Evolutionary conservation across 768 basidiomycete genomes (phyloP).

Genomic region (Leucosporidium yakuticum): DNA sequence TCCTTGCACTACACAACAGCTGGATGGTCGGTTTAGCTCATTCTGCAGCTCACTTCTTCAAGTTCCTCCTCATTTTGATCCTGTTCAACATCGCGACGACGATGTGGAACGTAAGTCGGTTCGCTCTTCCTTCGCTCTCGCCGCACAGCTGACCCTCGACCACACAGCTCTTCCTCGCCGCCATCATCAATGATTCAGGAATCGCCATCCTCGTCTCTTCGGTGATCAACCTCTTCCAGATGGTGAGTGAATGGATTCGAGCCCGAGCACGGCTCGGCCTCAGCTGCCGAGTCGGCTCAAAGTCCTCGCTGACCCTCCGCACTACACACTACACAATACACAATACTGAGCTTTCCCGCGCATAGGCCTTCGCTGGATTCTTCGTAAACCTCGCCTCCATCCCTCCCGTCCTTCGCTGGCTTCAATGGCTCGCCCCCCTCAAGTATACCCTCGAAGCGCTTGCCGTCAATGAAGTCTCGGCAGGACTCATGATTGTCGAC

Average conservation of each 20-base stretch:
- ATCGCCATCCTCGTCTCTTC: slow-evolving; percentile 82
- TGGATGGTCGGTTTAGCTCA: slow-evolving; percentile 90
- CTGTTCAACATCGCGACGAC: slow-evolving; percentile 80
- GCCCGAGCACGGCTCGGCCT: no score
- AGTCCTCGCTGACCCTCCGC: no score
- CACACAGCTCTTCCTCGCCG: slow-evolving; percentile 65
- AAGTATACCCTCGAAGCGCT: slow-evolving; percentile 56
- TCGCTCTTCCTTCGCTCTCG: no score
- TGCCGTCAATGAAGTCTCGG: slow-evolving; percentile 83
- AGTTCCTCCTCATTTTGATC: slow-evolving; percentile 82
- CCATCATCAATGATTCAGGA: slow-evolving; percentile 75
- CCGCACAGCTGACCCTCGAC: no score
- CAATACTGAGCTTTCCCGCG: no score
- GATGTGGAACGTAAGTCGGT: slow-evolving; percentile 59
- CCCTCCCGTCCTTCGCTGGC: slow-evolving; percentile 85
- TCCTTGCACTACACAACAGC: slow-evolving; percentile 63
- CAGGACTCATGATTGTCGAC: slow-evolving; percentile 68
- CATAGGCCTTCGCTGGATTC: slow-evolving; percentile 63
- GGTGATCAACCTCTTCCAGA: slow-evolving; percentile 47
- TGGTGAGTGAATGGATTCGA: slow-evolving; percentile 45
- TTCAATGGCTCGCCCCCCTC: slow-evolving; percentile 43
- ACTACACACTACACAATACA: no score
- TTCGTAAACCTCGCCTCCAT: slow-evolving; percentile 81
- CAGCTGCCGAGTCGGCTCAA: no score
- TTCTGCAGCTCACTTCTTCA: slow-evolving; percentile 81